Evolutionary conservation across 1,139 yeast genomes (phyloP).

Genomic region (Yamadazyma membranifaciens): DNA sequence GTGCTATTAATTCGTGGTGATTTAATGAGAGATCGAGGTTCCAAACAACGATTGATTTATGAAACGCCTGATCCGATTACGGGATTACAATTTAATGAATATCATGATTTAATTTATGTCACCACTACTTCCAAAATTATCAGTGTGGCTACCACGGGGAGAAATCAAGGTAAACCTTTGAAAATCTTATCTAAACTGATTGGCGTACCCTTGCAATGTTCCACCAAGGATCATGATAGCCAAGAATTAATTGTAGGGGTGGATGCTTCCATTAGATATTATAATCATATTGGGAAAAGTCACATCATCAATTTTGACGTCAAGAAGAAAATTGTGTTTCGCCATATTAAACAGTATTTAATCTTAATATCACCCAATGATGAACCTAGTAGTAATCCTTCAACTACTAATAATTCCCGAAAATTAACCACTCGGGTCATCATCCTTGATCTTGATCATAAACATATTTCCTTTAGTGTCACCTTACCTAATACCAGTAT

Average conservation of each 20-base stretch:
- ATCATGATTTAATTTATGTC: constrained; percentile 46
- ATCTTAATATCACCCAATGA: constrained; percentile 55
- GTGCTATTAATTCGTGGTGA: constrained; percentile 87
- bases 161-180: constrained; percentile 69
- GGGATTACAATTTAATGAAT: constrained; percentile 57
- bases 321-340: constrained; percentile 53
- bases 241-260: constrained; percentile 54
- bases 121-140: constrained; percentile 70
- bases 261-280: constrained; percentile 51
- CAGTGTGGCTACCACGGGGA: constrained; percentile 75
- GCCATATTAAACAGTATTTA: constrained; percentile 47
- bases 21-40: constrained; percentile 81
- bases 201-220: constrained; percentile 77
- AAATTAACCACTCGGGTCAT: constrained; percentile 47
- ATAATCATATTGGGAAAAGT: constrained; percentile 54
- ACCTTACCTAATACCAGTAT: constrained; percentile 64
- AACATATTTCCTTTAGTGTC: constrained; percentile 68
- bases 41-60: constrained; percentile 78
- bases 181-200: constrained; percentile 54
- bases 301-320: constrained; percentile 59
- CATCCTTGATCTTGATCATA: constrained; percentile 66
- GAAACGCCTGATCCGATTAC: constrained; percentile 80
- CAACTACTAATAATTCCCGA: constrained; percentile 15
- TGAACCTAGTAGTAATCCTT: constrained; percentile 30
- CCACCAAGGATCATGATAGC: constrained; percentile 37